Evolutionary conservation across 352 stramenopile genomes (phyloP), one percentile per base, ranked within the genome.

Genomic region (Blastocystis sp.): DNA sequence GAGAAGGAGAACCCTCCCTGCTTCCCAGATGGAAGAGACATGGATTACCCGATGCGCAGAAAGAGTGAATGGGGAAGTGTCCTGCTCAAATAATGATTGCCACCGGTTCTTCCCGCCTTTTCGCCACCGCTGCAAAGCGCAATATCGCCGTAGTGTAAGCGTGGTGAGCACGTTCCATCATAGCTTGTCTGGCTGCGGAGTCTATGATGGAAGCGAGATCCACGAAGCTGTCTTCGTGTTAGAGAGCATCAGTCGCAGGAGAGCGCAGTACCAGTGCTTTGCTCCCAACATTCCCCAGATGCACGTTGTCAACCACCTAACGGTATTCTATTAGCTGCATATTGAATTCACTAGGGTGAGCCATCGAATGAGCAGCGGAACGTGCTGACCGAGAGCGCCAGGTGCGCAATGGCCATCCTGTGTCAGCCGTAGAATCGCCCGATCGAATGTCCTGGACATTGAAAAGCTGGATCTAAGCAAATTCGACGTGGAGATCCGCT

Each of bases 241-340:
- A 57, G 89, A 91, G 52, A 89, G 90, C 48, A 62, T 91, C 40
- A 90, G 89, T 48, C 70, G 76, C 34, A 61, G 62, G 52, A 71
- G 89, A 77, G 88, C 89, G 40, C 59, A 71, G 42, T 89, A 91
- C 24, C 57, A 69, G 7, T 78, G 78, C 48, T 90, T 91, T 80
- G 90, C 90, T 24, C 90, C 90, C 19, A 84, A 91, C 62, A 91
- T 91, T 42, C 28, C 61, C 14, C 90, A 91, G 84, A 89, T 90
- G 76, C 90, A 91, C 76, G 90, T 91, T 9, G 89, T 91, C n/a
- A 90, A 91, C 77, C 90, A 91, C 68, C 89, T 90, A 48, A 91
- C 76, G 21, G 78, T 88, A 77, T 17, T 66, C 43, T 0, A 28
- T 78, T 57, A 10, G 52, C 2, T 38, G n/a, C 34, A 17, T 10